Conservation (phyloP, 306 rosid species). For the Rosa chinensis region DNA sequence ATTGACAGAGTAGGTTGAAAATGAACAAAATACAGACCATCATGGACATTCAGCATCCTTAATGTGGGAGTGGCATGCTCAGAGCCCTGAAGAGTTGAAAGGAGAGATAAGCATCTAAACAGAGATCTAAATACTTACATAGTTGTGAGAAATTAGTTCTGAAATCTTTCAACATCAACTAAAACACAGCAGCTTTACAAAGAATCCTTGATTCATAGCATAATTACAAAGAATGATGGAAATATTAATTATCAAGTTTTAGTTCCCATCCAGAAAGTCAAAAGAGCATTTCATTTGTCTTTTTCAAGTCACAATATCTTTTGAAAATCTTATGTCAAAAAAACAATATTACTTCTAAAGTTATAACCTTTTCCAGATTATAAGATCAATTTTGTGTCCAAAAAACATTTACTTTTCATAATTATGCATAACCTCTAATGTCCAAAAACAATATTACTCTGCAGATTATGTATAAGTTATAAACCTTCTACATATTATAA, state of each 20-base stretch:
- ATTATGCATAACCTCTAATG: neutral
- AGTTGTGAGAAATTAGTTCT: neutral
- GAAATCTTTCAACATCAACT: neutral
- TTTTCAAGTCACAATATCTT: neutral
- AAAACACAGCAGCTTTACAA: neutral
- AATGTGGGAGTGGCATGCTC: conserved; percentile 46
- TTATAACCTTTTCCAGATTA: neutral
- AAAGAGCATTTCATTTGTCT: conserved; percentile 6
- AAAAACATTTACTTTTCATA: neutral
- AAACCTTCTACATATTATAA: neutral
- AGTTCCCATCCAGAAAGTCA: conserved; percentile 7
- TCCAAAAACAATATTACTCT: neutral
- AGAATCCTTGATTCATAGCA: neutral
- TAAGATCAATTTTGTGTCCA: neutral
- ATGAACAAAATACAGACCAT: conserved; percentile 73
- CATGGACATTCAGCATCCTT: conserved; percentile 81
- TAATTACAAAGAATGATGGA: conserved; percentile 7
- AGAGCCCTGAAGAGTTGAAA: conserved; percentile 44
- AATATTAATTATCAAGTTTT: conserved; percentile 20
- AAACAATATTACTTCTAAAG: neutral
- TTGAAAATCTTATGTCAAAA: neutral
- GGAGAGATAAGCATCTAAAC: conserved; percentile 4
- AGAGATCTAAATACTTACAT: neutral
- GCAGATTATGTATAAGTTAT: neutral
- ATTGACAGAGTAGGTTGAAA: conserved; percentile 59